Base-by-base conservation (phyloP, 2,329 filamentous ascomycete species). In the Aphanoascus verrucosus region DNA sequence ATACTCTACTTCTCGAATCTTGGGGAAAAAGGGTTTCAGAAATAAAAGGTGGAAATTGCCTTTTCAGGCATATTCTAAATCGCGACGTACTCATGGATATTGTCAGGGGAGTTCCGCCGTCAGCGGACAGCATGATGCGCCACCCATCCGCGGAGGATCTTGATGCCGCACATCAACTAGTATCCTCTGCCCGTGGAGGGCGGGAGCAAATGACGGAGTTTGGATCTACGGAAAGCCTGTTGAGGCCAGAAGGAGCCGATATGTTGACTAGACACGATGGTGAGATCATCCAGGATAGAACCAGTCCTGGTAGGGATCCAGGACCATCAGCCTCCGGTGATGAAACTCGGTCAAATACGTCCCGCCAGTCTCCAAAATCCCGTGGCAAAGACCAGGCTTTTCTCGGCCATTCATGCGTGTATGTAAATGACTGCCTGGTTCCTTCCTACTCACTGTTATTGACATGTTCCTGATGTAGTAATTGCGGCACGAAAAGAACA, bases 401-500 rank as follows among this genome's bases (percentile, higher is more conserved):
- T 55, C 55, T 69, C 6, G 69, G 69, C 1, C 68, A 71, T 63
- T 68, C 65, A 32, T 72, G 68, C 67, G 70, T 69, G 67, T 71
- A 55, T 48, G 65, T 64, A 17, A 17, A 23, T 51, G 12, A 12
- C 20, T 20, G 20, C 20, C 52, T 48, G n/a, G 5, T 31, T 15
- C 32, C 28, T 28, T 7, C 17, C 23, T 11, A 37, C 45, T 17
- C 48, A 23, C 15, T 34, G 38, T 34, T 40, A 3, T 38, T 52
- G 43, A 55, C 56, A 61, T 17, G 62, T 41, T 35, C 40, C 8
- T 11, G 52, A 12, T 57, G 51, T 59, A 98, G 93, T 67, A 98
- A 98, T 70, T 98, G 93, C 67, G 85, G 85, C 55, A 97, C 93
- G 14, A 96, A 89, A 50, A 84, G 86, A 67, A 98, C 93, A 45